Percentiles rank a stretch among this genome's conserved stretches.
These are phyloP conservation scores for Grifola frondosa DNA, from an alignment of 1,284 basidiomycete species.

Conservation along the genomic window DNA sequence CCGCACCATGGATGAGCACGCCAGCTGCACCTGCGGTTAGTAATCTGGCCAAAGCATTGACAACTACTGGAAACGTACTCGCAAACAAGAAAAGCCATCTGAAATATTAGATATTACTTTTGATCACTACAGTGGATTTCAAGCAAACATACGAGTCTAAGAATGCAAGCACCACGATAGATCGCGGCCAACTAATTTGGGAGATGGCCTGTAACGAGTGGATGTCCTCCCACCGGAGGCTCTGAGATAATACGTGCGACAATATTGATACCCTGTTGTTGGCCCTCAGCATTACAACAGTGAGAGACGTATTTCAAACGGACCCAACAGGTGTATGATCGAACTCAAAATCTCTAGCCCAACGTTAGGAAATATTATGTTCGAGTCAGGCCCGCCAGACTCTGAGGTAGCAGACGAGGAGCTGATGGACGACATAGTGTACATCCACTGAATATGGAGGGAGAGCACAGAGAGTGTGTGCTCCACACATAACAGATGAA, in stretches of 20 bases:
- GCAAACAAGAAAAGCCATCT: slow-evolving; percentile 37
- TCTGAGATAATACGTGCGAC: slow-evolving; percentile 31
- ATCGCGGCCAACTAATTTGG: slow-evolving; percentile 27
- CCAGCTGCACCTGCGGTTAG: slow-evolving; percentile 25
- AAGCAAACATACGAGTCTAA: slow-evolving; percentile 28
- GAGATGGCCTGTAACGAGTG: slow-evolving; percentile 21
- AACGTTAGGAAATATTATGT: slow-evolving; percentile 22
- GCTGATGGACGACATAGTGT: no score
- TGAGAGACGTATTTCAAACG: slow-evolving; percentile 2
- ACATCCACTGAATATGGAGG: no score
- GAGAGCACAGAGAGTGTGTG: no score
- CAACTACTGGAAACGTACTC: slow-evolving; percentile 21
- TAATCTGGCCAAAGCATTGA: neutral
- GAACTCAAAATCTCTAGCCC: slow-evolving; percentile 28
- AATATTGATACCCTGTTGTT: slow-evolving; percentile 31
- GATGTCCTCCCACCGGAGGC: slow-evolving; percentile 23
- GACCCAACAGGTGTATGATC: slow-evolving; percentile 30
- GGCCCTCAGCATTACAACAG: neutral
- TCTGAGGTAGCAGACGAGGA: neutral
- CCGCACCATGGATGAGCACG: slow-evolving; percentile 38
- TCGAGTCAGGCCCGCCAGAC: slow-evolving; percentile 1
- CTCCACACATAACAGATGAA: no score
- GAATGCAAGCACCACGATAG: slow-evolving; percentile 31
- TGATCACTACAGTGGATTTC: neutral
- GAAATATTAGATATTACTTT: slow-evolving; percentile 1